phyloP scores from a whole-genome alignment of 441 rosid species.

The Jatropha podagrica region DNA sequence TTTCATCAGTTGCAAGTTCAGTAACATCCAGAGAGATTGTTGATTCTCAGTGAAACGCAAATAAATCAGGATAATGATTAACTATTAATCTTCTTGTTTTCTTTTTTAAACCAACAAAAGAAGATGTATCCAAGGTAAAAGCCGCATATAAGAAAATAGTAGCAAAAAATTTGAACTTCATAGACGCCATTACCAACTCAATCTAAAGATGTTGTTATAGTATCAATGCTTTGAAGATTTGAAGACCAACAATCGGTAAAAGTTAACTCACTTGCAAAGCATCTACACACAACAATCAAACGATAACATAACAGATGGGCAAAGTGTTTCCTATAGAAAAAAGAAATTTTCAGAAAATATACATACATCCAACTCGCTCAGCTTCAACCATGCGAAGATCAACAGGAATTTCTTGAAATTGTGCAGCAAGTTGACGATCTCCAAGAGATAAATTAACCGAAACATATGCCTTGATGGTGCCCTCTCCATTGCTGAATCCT shows the following conservation, averaged over 20 bases:
- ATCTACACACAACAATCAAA: neutral
- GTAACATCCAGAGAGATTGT: neutral
- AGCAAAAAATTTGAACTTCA: neutral
- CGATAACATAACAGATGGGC: neutral
- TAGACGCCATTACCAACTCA: neutral
- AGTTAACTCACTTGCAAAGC: neutral
- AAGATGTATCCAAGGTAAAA: neutral
- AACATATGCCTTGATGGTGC: conserved; percentile 76
- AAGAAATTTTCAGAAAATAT: conserved; percentile 1
- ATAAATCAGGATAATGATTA: neutral
- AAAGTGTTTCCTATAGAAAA: neutral
- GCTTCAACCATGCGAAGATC: conserved; percentile 95
- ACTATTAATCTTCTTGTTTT: neutral
- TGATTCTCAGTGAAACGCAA: neutral
- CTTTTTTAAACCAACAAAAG: neutral
- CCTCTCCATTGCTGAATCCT: conserved; percentile 72
- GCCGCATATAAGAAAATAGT: neutral
- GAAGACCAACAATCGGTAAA: neutral
- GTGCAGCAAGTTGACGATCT: conserved; percentile 84
- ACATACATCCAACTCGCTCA: conserved; percentile 89
- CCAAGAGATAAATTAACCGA: conserved; percentile 74
- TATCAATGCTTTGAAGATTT: neutral
- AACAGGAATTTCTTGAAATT: conserved; percentile 90
- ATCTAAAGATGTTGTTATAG: neutral
- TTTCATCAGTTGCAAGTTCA: neutral